phyloP scores from a whole-genome alignment of 148 eudicot species.

The Chenopodium suecicum region DNA sequence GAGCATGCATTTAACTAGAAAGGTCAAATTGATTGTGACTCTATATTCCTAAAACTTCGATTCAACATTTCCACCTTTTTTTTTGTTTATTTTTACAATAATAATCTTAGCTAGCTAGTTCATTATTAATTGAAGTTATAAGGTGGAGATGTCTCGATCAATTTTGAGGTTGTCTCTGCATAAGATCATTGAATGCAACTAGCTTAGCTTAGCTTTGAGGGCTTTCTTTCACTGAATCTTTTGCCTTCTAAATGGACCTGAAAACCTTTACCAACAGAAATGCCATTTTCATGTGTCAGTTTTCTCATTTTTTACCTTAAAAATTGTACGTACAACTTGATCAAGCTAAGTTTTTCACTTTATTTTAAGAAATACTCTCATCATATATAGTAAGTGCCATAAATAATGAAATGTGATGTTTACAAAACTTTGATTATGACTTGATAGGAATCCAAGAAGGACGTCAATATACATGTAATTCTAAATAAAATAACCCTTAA shows the following conservation, averaged over 20 bases:
- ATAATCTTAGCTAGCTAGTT: background rate
- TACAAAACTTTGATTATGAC: slow-evolving; percentile 30
- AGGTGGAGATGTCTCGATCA: slow-evolving; percentile 23
- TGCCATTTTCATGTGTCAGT: slow-evolving; percentile 43
- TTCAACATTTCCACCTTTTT: background rate
- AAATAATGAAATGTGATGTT: slow-evolving; percentile 35
- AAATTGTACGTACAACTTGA: slow-evolving; percentile 3
- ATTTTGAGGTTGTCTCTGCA: slow-evolving; percentile 22
- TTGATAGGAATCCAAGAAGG: slow-evolving; percentile 36
- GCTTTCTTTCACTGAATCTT: slow-evolving; percentile 36
- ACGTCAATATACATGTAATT: too few species aligned
- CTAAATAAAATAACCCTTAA: too few species aligned
- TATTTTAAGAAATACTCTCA: background rate
- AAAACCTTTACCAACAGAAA: slow-evolving; percentile 36
- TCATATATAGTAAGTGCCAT: slow-evolving; percentile 28
- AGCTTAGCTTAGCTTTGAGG: slow-evolving; percentile 1
- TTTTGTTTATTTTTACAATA: background rate
- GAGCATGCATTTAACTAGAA: slow-evolving; percentile 1
- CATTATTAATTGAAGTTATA: background rate
- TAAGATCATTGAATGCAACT: slow-evolving; percentile 26
- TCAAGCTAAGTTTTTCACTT: slow-evolving; percentile 1
- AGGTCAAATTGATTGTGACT: slow-evolving; percentile 19
- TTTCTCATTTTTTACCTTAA: slow-evolving; percentile 20
- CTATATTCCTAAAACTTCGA: slow-evolving; percentile 3
- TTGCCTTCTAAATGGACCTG: slow-evolving; percentile 50